These are phyloP conservation scores for Casuarina glauca DNA, from an alignment of 306 rosid genomes.

Conservation along the genomic window DNA sequence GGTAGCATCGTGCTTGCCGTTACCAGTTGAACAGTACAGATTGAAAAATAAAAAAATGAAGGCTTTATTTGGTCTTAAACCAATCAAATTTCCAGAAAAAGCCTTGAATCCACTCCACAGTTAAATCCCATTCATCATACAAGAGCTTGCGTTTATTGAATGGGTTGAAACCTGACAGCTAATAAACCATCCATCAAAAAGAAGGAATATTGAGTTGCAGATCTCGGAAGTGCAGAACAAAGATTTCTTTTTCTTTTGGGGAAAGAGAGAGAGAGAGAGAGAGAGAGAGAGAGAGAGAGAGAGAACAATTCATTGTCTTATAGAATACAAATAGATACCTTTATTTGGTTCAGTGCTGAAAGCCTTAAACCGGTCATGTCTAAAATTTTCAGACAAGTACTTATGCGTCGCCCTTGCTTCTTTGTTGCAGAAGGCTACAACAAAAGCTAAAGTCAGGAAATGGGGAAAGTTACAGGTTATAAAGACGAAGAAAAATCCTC, in stretches of 20 bases:
- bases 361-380: constrained; percentile 95
- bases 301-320: not conserved
- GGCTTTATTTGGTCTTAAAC: not conserved
- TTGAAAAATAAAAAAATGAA: not conserved
- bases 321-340: constrained; percentile 46
- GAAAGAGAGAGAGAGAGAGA: not conserved
- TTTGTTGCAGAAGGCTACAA: constrained; percentile 70
- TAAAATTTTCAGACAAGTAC: constrained; percentile 83
- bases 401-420: constrained; percentile 70
- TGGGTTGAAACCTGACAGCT: not conserved
- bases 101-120: not conserved
- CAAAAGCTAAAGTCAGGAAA: constrained; percentile 13
- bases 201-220: not conserved
- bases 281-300: not conserved
- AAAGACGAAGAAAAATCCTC: constrained; percentile 16
- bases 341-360: constrained; percentile 82
- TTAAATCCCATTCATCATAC: not conserved
- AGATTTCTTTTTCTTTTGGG: not conserved
- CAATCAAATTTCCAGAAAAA: not conserved
- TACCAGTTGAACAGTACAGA: not conserved
- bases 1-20: not conserved
- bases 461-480: not conserved
- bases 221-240: not conserved
- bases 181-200: not conserved
- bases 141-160: not conserved